phyloP scores from a whole-genome alignment of 768 basidiomycete genomes.

The Gymnopilus dilepis region DNA sequence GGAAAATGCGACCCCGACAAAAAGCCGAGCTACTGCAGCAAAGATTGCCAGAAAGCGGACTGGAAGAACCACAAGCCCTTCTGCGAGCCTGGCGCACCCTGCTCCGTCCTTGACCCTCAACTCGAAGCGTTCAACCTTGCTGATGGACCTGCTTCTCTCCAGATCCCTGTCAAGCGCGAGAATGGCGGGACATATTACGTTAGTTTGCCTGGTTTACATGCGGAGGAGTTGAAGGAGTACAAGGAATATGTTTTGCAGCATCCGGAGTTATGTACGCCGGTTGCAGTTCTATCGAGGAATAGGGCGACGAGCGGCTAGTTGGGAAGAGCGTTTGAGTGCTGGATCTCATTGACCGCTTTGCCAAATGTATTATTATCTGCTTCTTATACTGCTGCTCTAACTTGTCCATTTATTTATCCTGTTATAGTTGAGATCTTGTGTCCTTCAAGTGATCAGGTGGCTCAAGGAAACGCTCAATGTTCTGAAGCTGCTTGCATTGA shows the following conservation, averaged over 20 bases:
- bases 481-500: too few species aligned
- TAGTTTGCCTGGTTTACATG: constrained; percentile 33
- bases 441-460: too few species aligned
- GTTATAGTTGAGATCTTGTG: too few species aligned
- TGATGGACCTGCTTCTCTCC: constrained; percentile 23
- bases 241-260: neutral
- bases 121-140: constrained; percentile 16
- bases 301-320: too few species aligned
- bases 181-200: constrained; percentile 27
- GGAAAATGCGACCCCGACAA: constrained; percentile 37
- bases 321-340: too few species aligned
- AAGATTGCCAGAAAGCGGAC: constrained; percentile 34
- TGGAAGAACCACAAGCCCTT: constrained; percentile 43
- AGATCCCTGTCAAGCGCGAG: constrained; percentile 10
- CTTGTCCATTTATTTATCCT: too few species aligned
- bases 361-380: too few species aligned
- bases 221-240: constrained; percentile 32
- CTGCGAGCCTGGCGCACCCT: constrained; percentile 36
- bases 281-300: neutral
- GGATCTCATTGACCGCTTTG: too few species aligned
- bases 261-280: neutral
- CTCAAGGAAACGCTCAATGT: too few species aligned
- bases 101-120: constrained; percentile 32
- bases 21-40: constrained; percentile 39
- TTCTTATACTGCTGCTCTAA: too few species aligned